phyloP scores from a whole-genome alignment of 2,329 filamentous ascomycete species.

The Ceratocystiopsis minuta region DNA sequence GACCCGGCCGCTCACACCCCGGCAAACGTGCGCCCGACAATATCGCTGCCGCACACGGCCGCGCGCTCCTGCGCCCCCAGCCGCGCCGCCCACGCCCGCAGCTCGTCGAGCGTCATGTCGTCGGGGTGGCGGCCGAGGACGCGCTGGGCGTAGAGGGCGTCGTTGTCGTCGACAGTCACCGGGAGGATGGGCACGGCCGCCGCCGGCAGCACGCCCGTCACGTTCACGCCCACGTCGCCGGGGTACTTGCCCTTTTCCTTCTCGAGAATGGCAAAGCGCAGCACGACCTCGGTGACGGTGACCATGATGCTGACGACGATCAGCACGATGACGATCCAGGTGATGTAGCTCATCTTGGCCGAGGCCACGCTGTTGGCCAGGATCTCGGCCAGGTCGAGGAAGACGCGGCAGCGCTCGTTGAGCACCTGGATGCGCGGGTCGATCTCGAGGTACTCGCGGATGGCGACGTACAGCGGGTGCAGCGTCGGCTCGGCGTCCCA shows the following conservation, averaged over 20 bases:
- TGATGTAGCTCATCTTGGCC: slow-evolving; percentile 88
- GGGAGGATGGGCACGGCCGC: not conserved
- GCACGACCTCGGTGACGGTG: slow-evolving; percentile 71
- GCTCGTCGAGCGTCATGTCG: slow-evolving; percentile 9
- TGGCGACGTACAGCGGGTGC: slow-evolving; percentile 82
- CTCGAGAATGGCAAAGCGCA: slow-evolving; percentile 63
- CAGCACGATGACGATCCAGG: slow-evolving; percentile 93
- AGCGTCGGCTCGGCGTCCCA: slow-evolving; percentile 95
- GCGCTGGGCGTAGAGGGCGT: too few relatives aligned
- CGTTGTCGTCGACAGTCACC: too few relatives aligned
- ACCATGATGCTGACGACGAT: slow-evolving; percentile 84
- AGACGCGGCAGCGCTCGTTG: slow-evolving; percentile 91
- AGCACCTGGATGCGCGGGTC: slow-evolving; percentile 89
- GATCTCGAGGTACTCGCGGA: slow-evolving; percentile 95
- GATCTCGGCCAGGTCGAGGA: slow-evolving; percentile 90
- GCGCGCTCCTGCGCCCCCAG: slow-evolving; percentile 8
- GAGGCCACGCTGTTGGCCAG: slow-evolving; percentile 82
- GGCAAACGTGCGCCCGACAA: slow-evolving; percentile 10
- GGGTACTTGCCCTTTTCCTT: slow-evolving; percentile 19
- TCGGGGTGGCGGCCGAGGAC: not conserved
- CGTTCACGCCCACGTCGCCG: not conserved
- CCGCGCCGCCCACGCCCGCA: slow-evolving; percentile 9
- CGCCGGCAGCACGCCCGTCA: not conserved
- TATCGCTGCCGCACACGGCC: slow-evolving; percentile 9
- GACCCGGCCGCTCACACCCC: too few relatives aligned